Percentiles rank a stretch among this genome's conserved stretches.
Conservation (phyloP, 495 filamentous ascomycete species). For the Letharia columbiana region DNA sequence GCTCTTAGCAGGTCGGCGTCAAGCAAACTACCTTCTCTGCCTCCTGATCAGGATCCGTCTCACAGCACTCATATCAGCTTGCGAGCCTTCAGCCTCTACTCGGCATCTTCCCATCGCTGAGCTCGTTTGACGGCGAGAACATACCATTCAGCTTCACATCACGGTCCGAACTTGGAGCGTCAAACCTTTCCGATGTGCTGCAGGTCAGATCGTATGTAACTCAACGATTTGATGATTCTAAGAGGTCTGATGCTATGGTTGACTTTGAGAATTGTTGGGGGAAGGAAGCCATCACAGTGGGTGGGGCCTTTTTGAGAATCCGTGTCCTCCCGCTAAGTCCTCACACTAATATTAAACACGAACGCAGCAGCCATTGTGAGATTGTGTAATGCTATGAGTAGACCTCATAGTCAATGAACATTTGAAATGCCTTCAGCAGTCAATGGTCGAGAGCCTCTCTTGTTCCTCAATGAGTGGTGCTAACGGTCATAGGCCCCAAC, state of each 20-base stretch:
- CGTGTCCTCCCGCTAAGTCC: conserved; percentile 2
- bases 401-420: neutral
- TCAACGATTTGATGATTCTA: neutral
- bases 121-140: neutral
- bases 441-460: neutral
- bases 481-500: neutral
- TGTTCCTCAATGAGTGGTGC: neutral
- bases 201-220: neutral
- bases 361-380: neutral
- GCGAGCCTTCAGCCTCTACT: neutral
- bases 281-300: neutral
- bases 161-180: neutral
- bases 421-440: neutral
- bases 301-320: neutral
- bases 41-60: neutral
- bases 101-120: neutral
- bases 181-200: neutral
- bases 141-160: neutral
- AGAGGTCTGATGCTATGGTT: neutral
- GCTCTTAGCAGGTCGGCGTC: neutral
- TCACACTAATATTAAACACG: neutral
- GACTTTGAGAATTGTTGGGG: neutral
- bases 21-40: neutral
- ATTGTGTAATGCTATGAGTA: neutral
- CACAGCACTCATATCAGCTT: neutral